Conservation (phyloP, 2,329 filamentous ascomycete genomes). For the Talaromyces atroroseus region DNA sequence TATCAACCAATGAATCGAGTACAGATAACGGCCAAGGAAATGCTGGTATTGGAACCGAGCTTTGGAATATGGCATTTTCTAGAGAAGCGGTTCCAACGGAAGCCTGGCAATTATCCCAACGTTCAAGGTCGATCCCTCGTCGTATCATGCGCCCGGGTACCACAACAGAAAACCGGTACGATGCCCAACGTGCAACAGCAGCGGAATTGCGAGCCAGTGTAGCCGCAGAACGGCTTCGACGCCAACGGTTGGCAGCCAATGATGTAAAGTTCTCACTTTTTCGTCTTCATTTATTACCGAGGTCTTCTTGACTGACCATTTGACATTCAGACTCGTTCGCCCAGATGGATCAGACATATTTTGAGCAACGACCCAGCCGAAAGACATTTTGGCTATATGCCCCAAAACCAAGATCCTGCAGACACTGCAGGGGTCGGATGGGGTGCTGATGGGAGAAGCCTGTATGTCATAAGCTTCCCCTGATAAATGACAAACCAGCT, state of each 20-base stretch:
- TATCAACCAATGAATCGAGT: slow-evolving; percentile 19
- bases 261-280: slow-evolving; percentile 23
- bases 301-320: slow-evolving; percentile 21
- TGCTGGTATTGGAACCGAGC: neutral
- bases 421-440: slow-evolving; percentile 45
- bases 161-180: slow-evolving; percentile 23
- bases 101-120: slow-evolving; percentile 24
- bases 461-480: slow-evolving; percentile 33
- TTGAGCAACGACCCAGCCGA: slow-evolving; percentile 30
- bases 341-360: slow-evolving; percentile 34
- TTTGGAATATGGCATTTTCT: slow-evolving; percentile 8
- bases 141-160: slow-evolving; percentile 25
- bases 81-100: slow-evolving; percentile 15
- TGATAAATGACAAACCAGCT: neutral
- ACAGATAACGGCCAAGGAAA: slow-evolving; percentile 10
- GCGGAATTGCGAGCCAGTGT: slow-evolving; percentile 35
- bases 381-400: slow-evolving; percentile 24
- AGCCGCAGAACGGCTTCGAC: slow-evolving; percentile 35
- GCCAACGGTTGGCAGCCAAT: slow-evolving; percentile 32
- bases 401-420: slow-evolving; percentile 33
- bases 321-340: slow-evolving; percentile 31
- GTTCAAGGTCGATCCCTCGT: slow-evolving; percentile 32
- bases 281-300: neutral
- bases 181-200: slow-evolving; percentile 23
- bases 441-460: slow-evolving; percentile 41